Percentiles rank a stretch among this genome's conserved stretches.
These are phyloP conservation scores for Salvia rosmarinus DNA, from an alignment of 257 asterid genomes.

Conservation along the genomic window DNA sequence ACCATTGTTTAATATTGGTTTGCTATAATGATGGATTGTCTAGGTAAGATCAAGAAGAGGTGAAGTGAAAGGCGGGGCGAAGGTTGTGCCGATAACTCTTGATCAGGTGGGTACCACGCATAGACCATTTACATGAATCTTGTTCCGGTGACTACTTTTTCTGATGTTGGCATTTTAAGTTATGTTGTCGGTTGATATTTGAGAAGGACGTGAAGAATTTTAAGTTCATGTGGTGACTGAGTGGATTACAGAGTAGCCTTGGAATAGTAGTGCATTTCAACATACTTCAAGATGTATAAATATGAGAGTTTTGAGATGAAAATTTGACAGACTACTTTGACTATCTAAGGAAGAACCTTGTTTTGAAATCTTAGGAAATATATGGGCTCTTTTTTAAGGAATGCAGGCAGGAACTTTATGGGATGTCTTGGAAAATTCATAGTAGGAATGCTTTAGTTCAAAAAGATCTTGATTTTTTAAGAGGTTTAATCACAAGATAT, in stretches of 20 bases:
- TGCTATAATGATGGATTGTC: constrained; percentile 16
- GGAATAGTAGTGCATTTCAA: constrained; percentile 12
- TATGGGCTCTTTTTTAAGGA: background rate
- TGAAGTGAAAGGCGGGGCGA: constrained; percentile 80
- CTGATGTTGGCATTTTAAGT: background rate
- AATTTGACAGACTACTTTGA: background rate
- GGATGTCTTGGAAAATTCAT: no score
- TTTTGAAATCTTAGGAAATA: background rate
- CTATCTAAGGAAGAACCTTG: background rate
- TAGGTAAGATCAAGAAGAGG: constrained; percentile 74
- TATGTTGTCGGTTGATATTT: background rate
- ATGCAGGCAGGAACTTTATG: background rate
- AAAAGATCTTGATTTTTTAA: background rate
- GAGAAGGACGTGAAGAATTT: background rate
- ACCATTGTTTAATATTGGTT: background rate
- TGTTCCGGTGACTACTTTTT: constrained; percentile 6
- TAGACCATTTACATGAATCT: background rate
- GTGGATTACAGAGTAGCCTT: constrained; percentile 11
- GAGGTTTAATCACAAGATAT: background rate
- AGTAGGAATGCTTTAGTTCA: background rate
- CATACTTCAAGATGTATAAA: background rate
- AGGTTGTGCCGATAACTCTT: constrained; percentile 89
- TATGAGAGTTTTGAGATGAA: background rate
- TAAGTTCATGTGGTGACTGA: background rate
- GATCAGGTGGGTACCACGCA: constrained; percentile 73